These are phyloP conservation scores for Xylaria multiplex DNA, from an alignment of 2,329 filamentous ascomycete genomes.

Conservation along the genomic window DNA sequence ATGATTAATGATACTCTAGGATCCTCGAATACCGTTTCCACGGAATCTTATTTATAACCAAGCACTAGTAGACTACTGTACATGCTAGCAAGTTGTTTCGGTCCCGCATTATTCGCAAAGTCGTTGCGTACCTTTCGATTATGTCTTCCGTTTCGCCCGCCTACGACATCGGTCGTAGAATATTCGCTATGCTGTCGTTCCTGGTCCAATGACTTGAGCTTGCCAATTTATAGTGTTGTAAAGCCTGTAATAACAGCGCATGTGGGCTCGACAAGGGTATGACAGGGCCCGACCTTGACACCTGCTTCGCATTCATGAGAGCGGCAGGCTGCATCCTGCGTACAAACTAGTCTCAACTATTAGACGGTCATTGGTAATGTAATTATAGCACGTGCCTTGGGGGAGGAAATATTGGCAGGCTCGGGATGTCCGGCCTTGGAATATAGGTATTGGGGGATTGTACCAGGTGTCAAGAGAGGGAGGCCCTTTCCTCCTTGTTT, in stretches of 20 bases:
- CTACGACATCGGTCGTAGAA: conserved; percentile 1
- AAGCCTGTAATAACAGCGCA: not conserved
- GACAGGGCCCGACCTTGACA: not conserved
- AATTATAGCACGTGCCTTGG: not conserved
- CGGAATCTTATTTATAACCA: conserved; percentile 9
- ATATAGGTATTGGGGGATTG: not conserved
- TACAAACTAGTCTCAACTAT: not conserved
- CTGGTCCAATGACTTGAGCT: conserved; percentile 19
- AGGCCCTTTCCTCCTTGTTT: not conserved
- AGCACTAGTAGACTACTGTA: not conserved
- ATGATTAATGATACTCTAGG: not conserved
- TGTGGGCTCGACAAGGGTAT: conserved; percentile 11
- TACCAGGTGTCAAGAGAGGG: not conserved
- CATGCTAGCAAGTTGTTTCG: not conserved
- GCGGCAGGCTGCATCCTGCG: not conserved
- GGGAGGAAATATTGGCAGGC: not conserved
- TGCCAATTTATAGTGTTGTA: not conserved
- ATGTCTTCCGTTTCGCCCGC: not conserved
- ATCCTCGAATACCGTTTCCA: not conserved
- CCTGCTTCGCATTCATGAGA: not conserved
- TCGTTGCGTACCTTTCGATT: not conserved
- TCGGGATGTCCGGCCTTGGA: conserved; percentile 2
- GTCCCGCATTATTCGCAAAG: not conserved
- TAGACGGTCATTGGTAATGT: no score
- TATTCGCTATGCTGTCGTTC: conserved; percentile 19